These are phyloP conservation scores for Fraxinus sp. DNA, from an alignment of 305 asterid genomes.

Conservation along the genomic window DNA sequence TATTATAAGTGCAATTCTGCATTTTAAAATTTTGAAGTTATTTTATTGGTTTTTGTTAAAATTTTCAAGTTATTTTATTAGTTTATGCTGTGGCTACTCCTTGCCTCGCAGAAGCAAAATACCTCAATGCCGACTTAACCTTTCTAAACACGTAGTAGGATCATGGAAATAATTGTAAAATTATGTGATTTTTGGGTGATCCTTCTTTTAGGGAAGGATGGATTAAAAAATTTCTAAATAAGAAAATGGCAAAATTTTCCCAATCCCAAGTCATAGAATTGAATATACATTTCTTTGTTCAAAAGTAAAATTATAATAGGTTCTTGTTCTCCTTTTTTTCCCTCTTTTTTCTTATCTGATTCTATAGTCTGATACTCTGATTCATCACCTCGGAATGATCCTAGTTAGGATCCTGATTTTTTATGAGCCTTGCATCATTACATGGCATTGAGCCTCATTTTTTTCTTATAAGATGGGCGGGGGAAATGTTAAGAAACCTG, in stretches of 20 bases:
- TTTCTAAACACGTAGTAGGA: not conserved
- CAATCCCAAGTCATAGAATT: not conserved
- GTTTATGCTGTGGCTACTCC: not conserved
- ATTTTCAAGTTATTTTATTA: not conserved
- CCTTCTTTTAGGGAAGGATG: not conserved
- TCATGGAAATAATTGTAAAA: not conserved
- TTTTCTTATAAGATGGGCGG: not conserved
- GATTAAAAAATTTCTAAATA: not conserved
- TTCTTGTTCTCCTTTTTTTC: not conserved
- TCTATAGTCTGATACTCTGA: not conserved
- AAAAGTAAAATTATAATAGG: not conserved
- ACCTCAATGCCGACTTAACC: not conserved
- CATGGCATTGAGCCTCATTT: not conserved
- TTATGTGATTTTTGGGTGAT: not conserved
- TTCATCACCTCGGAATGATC: not conserved
- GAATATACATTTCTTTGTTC: not conserved
- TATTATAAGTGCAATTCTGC: not conserved
- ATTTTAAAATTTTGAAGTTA: not conserved
- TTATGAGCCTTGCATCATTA: not conserved
- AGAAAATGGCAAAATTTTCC: not conserved
- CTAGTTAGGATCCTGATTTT: not conserved
- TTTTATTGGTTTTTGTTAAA: not conserved
- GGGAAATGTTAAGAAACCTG: not conserved
- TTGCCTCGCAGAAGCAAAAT: not conserved
- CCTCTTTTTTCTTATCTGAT: not conserved